phyloP scores from a whole-genome alignment of 1,284 basidiomycete genomes.

The Austroboletus niveus region DNA sequence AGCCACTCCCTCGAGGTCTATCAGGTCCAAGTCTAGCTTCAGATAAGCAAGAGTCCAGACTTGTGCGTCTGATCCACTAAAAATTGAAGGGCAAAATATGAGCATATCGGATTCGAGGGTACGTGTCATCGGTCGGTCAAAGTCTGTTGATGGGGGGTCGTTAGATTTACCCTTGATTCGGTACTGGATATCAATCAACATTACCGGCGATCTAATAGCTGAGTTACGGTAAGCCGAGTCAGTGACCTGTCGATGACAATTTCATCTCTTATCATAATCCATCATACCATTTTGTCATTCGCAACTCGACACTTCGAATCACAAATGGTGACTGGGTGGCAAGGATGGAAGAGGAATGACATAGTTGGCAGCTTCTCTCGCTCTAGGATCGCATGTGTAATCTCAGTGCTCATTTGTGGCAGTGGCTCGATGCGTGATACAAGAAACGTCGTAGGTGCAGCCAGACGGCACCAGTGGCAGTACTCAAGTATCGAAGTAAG shows the following conservation, averaged over 20 bases:
- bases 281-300: no score
- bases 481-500: no score
- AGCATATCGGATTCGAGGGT: constrained; percentile 11
- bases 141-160: not conserved
- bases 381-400: no score
- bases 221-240: no score
- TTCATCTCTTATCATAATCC: not conserved
- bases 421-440: no score
- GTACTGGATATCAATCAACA: constrained; percentile 7
- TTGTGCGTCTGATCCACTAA: constrained; percentile 12
- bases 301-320: no score
- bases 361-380: no score
- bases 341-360: no score
- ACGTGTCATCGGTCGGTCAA: constrained; percentile 3
- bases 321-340: no score
- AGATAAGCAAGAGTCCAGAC: constrained; percentile 5
- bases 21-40: not conserved
- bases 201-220: not conserved
- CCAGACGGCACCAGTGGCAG: no score
- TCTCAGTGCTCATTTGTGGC: no score
- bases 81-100: not conserved
- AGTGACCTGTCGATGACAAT: not conserved
- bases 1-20: not conserved
- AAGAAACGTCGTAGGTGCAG: no score
- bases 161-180: constrained; percentile 5